Evolutionary conservation across 2,329 filamentous ascomycete genomes (phyloP), one percentile per base, ranked within the genome.

Genomic region (Tolypocladium sp.): DNA sequence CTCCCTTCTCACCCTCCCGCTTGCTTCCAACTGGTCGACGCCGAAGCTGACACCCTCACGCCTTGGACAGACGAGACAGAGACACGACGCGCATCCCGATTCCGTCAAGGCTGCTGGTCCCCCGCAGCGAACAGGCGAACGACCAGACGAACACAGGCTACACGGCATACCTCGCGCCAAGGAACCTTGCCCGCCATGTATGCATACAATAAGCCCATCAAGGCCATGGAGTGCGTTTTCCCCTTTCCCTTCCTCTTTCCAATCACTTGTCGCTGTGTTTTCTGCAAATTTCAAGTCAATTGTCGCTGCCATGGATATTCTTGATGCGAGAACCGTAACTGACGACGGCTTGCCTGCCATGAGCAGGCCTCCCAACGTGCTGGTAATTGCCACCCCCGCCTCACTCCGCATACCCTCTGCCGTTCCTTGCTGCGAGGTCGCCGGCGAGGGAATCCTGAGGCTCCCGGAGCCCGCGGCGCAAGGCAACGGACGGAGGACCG

Each of bases 131-230:
- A 51, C 25, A 51, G 27, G 46, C 46, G 27, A 30, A 5, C 46
- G 46, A 49, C 25, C 8, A 12, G 42, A 59, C 60, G 58, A 57
- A 58, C 56, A 9, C 27, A 20, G 17, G 46, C 22, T 30, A 22
- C 44, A 13, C 44, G 30, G 27, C 46, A 27, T 13, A 25, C 22
- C 12, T 46, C 42, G 44, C 44, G 35, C 46, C 56, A 37, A 40
- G 38, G 53, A 44, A 57, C 59, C 60, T 59, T 56, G 33, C 49
- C 42, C 64, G 63, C 59, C 64, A 72, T 72, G 69, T 74, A 71
- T 63, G 68, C 67, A 46, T 73, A 71, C 65, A 71, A 73, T 58
- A 73, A 74, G 60, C 69, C 71, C 63, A 73, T 75, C 61, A 70
- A 66, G 67, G 66, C 68, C 64, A 69, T 75, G 70, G 71, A 74